These are phyloP conservation scores for Neonectria coccinea DNA, from an alignment of 2,329 filamentous ascomycete genomes.

Conservation along the genomic window DNA sequence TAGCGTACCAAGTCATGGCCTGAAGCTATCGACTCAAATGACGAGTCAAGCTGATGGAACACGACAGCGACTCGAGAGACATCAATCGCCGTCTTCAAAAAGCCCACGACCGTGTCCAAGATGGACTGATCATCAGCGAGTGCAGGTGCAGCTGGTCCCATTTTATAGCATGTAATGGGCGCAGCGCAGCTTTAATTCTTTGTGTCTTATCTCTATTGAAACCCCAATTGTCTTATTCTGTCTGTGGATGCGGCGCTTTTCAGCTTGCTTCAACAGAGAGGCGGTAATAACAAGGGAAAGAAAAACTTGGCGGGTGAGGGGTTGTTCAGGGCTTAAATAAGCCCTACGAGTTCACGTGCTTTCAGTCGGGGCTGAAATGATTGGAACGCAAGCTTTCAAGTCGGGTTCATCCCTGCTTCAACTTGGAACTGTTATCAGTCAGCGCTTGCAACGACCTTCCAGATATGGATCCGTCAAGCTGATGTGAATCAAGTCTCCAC, in stretches of 20 bases:
- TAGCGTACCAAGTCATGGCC: constrained; percentile 23
- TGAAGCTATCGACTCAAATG: background rate
- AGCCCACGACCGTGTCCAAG: constrained; percentile 29
- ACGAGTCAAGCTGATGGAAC: constrained; percentile 19
- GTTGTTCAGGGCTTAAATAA: constrained; percentile 10
- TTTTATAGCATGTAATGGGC: constrained; percentile 50
- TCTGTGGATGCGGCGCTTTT: background rate
- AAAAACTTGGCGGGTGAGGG: background rate
- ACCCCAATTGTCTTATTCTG: background rate
- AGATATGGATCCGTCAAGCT: background rate
- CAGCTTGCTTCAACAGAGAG: background rate
- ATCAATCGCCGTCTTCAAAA: constrained; percentile 35
- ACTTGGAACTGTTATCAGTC: background rate
- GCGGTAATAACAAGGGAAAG: background rate
- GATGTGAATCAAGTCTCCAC: background rate
- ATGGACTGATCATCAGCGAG: constrained; percentile 10
- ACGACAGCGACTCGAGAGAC: constrained; percentile 22
- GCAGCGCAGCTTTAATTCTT: constrained; percentile 32
- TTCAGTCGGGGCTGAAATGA: constrained; percentile 1
- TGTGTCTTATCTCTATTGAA: constrained; percentile 6
- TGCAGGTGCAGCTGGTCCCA: constrained; percentile 39
- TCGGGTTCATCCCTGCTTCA: background rate
- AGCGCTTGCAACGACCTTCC: constrained; percentile 3
- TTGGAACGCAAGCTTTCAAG: background rate
- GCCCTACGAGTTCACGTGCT: constrained; percentile 13